Conservation (phyloP, 2,329 filamentous ascomycete species). For the Talaromyces sp. region DNA sequence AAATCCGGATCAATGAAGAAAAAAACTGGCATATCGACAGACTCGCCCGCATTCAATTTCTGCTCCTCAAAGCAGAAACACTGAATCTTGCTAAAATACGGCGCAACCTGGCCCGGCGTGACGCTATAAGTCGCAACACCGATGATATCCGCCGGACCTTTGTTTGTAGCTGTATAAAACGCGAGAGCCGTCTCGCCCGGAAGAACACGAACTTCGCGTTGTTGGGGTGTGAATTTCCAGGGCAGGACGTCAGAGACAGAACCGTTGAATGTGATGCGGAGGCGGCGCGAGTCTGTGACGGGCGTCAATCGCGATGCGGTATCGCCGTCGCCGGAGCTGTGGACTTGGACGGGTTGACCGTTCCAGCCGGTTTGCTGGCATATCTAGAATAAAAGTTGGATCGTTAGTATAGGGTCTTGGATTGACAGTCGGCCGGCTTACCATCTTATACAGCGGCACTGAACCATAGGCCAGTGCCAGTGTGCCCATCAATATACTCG, state of each 20-base stretch:
- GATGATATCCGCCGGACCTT: slow-evolving; percentile 85
- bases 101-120: slow-evolving; percentile 88
- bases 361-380: slow-evolving; percentile 66
- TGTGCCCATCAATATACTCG: slow-evolving; percentile 58
- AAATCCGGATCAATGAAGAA: slow-evolving; percentile 98
- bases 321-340: slow-evolving; percentile 61
- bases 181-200: slow-evolving; percentile 95
- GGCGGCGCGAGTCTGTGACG: slow-evolving; percentile 71
- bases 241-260: slow-evolving; percentile 91
- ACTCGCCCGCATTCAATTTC: slow-evolving; percentile 87
- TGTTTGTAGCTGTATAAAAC: slow-evolving; percentile 96
- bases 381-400: slow-evolving; percentile 28
- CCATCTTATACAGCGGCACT: slow-evolving; percentile 64
- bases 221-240: slow-evolving; percentile 96
- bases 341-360: slow-evolving; percentile 81
- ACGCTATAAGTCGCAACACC: slow-evolving; percentile 97
- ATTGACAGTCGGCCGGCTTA: slow-evolving; percentile 19
- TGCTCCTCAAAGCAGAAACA: slow-evolving; percentile 99
- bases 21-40: slow-evolving; percentile 98
- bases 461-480: slow-evolving; percentile 60
- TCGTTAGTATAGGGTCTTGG: background rate
- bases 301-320: slow-evolving; percentile 72
- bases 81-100: slow-evolving; percentile 99
- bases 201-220: slow-evolving; percentile 90
- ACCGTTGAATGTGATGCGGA: slow-evolving; percentile 93